phyloP scores from a whole-genome alignment of 176 grass and related monocot genomes.

The Eremochloa ophiuroides region DNA sequence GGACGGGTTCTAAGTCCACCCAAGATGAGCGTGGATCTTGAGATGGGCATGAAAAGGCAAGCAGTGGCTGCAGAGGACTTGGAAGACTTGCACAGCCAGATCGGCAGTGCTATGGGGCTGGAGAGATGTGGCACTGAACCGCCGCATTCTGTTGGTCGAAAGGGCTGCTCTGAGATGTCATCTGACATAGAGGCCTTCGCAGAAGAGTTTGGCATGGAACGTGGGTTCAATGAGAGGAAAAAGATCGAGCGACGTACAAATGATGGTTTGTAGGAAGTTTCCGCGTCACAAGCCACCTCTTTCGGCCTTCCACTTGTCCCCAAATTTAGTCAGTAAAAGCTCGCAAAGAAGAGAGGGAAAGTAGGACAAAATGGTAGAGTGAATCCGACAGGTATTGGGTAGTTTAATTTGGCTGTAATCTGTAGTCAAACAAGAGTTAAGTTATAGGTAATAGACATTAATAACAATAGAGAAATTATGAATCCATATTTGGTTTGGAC shows the following conservation, averaged over 20 bases:
- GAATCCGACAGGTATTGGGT: neutral
- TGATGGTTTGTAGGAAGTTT: conserved; percentile 17
- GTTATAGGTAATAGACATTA: neutral
- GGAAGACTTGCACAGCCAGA: conserved; percentile 67
- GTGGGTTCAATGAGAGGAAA: conserved; percentile 39
- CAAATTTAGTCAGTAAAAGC: neutral
- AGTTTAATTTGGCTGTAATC: conserved; percentile 3
- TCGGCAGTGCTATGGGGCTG: conserved; percentile 47
- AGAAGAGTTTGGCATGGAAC: conserved; percentile 62
- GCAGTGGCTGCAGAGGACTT: conserved; percentile 54
- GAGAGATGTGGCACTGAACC: conserved; percentile 66
- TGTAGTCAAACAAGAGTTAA: neutral
- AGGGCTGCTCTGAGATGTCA: conserved; percentile 57
- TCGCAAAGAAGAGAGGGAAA: neutral
- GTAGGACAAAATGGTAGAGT: conserved; percentile 25
- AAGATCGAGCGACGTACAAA: conserved; percentile 28
- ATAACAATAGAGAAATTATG: neutral
- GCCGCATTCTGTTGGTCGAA: conserved; percentile 40
- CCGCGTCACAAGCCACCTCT: neutral
- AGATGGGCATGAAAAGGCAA: conserved; percentile 53
- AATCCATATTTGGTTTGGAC: neutral
- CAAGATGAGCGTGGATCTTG: conserved; percentile 74
- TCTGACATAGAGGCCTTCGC: conserved; percentile 65
- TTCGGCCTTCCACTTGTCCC: neutral
- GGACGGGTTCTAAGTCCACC: conserved; percentile 23